These are phyloP conservation scores for Penicillium sp. DNA, from an alignment of 2,329 filamentous ascomycete species.

Conservation along the genomic window DNA sequence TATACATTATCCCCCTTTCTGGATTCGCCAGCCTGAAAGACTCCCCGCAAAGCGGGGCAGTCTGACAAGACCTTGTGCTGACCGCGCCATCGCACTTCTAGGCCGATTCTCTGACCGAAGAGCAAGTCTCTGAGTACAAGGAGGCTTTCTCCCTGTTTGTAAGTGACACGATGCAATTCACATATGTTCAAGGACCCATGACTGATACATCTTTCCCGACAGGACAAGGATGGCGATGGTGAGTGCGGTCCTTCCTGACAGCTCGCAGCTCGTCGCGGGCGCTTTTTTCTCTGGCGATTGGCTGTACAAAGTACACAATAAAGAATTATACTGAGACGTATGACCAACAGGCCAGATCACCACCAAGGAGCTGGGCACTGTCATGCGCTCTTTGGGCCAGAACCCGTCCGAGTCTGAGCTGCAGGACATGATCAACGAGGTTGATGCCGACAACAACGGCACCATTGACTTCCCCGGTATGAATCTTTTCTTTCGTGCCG, in stretches of 20 bases:
- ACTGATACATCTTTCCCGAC: constrained; percentile 24
- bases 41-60: constrained; percentile 35
- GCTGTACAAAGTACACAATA: not conserved
- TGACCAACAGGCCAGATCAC: constrained; percentile 70
- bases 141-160: constrained; percentile 99
- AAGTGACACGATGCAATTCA: constrained; percentile 48
- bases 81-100: constrained; percentile 41
- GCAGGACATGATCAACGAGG: constrained; percentile 93
- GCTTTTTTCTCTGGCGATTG: not conserved
- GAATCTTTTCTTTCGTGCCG: constrained; percentile 19
- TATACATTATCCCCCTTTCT: not conserved
- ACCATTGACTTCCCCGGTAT: constrained; percentile 87
- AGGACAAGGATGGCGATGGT: constrained; percentile 93
- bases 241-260: constrained; percentile 43
- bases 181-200: constrained; percentile 1
- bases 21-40: constrained; percentile 11
- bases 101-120: constrained; percentile 98
- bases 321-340: constrained; percentile 9
- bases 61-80: constrained; percentile 23
- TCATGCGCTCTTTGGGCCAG: constrained; percentile 85
- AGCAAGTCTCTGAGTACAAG: constrained; percentile 99
- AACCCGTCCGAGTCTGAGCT: constrained; percentile 86
- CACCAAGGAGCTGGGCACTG: constrained; percentile 82
- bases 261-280: not conserved
- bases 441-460: constrained; percentile 87